A percentile compares a stretch with the other conserved stretches of the same genome.
These are phyloP conservation scores for Adiantum capillusveneris DNA, from an alignment of 75 land plant species.

Conservation along the genomic window DNA sequence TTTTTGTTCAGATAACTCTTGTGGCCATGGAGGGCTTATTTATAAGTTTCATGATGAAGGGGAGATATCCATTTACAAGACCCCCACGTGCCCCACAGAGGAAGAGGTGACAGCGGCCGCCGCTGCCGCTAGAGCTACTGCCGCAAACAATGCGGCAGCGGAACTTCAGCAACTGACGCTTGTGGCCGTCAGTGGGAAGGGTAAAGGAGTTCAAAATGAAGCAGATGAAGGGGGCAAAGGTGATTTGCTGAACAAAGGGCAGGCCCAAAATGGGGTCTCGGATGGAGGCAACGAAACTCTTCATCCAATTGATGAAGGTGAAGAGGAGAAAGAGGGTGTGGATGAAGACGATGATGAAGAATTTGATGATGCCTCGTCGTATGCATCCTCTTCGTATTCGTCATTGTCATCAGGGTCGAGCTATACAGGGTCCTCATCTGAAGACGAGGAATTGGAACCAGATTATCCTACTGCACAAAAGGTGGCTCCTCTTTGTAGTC, in stretches of 20 bases:
- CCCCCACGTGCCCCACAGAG: neutral
- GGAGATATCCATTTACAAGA: neutral
- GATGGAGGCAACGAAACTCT: neutral
- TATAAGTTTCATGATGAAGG: slow-evolving; percentile 1
- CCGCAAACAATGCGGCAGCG: neutral
- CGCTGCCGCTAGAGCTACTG: neutral
- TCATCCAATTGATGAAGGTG: neutral
- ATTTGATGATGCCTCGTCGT: neutral
- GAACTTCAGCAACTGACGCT: neutral
- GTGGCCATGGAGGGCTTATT: neutral
- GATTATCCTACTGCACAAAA: neutral
- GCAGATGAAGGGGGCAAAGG: neutral
- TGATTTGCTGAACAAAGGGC: neutral
- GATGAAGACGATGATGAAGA: slow-evolving; percentile 1
- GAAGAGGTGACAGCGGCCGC: neutral
- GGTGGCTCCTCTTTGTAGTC: neutral
- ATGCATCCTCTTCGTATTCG: neutral
- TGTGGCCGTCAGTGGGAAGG: neutral
- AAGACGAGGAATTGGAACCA: neutral
- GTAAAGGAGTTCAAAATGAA: too few species aligned
- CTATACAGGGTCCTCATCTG: neutral
- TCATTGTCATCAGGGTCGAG: neutral
- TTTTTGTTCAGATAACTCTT: slow-evolving; percentile 1
- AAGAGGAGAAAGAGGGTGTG: neutral
- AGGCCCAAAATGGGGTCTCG: too few species aligned